These are phyloP conservation scores for Colletotrichum sp. DNA, from an alignment of 2,329 filamentous ascomycete genomes.

Conservation along the genomic window DNA sequence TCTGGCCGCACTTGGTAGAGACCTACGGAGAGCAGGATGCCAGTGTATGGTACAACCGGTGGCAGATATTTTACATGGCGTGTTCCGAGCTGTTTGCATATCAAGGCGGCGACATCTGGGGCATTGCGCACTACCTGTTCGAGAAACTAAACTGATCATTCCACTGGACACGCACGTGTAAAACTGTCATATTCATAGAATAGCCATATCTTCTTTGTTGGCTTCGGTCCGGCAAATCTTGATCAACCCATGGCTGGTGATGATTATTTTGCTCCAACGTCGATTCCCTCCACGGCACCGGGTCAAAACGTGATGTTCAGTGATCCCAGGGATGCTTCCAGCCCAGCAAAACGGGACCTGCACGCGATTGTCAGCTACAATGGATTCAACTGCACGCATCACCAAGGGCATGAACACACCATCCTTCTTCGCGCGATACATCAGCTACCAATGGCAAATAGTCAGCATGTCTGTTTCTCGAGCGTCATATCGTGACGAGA, in stretches of 20 bases:
- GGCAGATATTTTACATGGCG: constrained; percentile 76
- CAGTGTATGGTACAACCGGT: constrained; percentile 69
- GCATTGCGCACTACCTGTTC: constrained; percentile 71
- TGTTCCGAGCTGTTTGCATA: constrained; percentile 74
- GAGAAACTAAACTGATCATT: constrained; percentile 50
- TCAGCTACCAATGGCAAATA: constrained; percentile 63
- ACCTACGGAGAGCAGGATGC: constrained; percentile 69
- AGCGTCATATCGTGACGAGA: neutral
- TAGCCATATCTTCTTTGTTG: neutral
- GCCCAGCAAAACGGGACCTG: constrained; percentile 80
- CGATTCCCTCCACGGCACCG: neutral
- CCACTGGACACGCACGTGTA: neutral
- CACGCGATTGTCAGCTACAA: neutral
- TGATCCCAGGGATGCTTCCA: constrained; percentile 98
- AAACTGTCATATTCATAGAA: neutral
- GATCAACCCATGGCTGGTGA: neutral
- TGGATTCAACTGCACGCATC: neutral
- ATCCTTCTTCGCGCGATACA: constrained; percentile 97
- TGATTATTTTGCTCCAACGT: neutral
- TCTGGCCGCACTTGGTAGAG: constrained; percentile 69
- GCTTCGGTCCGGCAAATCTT: neutral
- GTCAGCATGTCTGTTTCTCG: constrained; percentile 13
- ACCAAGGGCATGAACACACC: constrained; percentile 53
- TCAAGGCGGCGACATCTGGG: constrained; percentile 71
- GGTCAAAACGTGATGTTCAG: constrained; percentile 48